Conservation (phyloP, 2,329 filamentous ascomycete genomes). For the Paraphaeosphaeria sporulosa region DNA sequence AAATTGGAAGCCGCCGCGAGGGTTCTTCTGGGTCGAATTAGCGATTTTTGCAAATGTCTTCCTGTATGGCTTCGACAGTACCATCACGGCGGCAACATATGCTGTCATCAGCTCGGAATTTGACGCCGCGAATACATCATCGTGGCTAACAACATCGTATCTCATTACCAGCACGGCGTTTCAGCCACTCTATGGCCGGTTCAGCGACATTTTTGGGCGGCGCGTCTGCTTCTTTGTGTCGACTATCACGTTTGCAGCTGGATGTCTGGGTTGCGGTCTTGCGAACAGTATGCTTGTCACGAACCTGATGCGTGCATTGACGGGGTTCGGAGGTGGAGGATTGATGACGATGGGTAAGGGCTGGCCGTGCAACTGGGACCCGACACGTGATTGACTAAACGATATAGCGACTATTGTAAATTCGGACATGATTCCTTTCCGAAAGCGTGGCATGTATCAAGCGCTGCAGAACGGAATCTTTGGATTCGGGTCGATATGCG, state of each 20-base stretch:
- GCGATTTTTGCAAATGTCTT: constrained; percentile 72
- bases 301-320: constrained; percentile 38
- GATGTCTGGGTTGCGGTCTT: constrained; percentile 41
- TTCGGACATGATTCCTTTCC: constrained; percentile 69
- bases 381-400: constrained; percentile 13
- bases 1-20: constrained; percentile 29
- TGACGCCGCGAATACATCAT: constrained; percentile 55
- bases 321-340: constrained; percentile 40
- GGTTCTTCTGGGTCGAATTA: constrained; percentile 31
- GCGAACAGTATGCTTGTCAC: constrained; percentile 31
- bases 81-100: constrained; percentile 55
- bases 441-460: constrained; percentile 65
- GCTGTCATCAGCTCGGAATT: constrained; percentile 53
- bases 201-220: constrained; percentile 51
- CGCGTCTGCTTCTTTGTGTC: constrained; percentile 40
- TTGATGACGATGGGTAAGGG: constrained; percentile 41
- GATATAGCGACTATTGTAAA: constrained; percentile 52
- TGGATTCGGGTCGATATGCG: constrained; percentile 69
- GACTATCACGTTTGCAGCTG: constrained; percentile 38
- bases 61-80: constrained; percentile 62
- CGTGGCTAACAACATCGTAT: constrained; percentile 31
- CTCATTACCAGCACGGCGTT: constrained; percentile 33
- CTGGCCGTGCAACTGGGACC: not conserved
- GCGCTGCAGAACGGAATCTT: constrained; percentile 68
- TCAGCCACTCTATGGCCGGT: constrained; percentile 41